Evolutionary conservation across 148 eudicot genomes (phyloP).

Genomic region (Persicaria tinctoria): DNA sequence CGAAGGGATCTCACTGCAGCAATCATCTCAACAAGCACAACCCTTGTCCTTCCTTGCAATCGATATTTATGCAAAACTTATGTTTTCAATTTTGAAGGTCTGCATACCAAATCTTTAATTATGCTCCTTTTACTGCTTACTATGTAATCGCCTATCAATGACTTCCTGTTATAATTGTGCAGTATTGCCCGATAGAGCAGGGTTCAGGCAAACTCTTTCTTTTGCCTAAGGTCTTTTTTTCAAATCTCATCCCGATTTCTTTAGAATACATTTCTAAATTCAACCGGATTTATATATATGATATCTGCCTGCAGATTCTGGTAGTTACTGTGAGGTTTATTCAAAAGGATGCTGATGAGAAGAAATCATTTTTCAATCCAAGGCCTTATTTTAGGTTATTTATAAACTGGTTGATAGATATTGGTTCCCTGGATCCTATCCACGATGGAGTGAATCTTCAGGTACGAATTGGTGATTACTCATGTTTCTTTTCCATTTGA

Average conservation of each 20-base stretch:
- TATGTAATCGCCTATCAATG: background rate
- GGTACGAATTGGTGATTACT: conserved; percentile 30
- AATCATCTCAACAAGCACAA: conserved; percentile 59
- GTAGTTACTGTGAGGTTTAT: conserved; percentile 64
- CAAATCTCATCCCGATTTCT: background rate
- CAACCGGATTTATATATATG: background rate
- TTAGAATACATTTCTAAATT: background rate
- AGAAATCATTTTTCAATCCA: conserved; percentile 66
- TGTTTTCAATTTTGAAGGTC: conserved; percentile 82
- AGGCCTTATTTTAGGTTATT: conserved; percentile 94
- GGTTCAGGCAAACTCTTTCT: conserved; percentile 69
- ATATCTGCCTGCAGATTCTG: conserved; percentile 42
- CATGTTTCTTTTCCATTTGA: background rate
- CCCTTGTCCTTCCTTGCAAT: conserved; percentile 80
- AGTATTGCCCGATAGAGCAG: conserved; percentile 81
- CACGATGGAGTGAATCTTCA: conserved; percentile 82
- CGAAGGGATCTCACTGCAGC: conserved; percentile 49
- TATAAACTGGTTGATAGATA: conserved; percentile 70
- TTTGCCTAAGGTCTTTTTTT: conserved; percentile 57
- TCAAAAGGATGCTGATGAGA: conserved; percentile 83
- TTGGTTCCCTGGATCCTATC: conserved; percentile 65
- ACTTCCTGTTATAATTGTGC: conserved; percentile 14
- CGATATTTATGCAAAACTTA: conserved; percentile 81
- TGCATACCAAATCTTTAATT: conserved; percentile 4
- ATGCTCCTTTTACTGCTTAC: background rate